Evolutionary conservation across 345 rosid species (phyloP).

Genomic region (Euphorbia peplus): DNA sequence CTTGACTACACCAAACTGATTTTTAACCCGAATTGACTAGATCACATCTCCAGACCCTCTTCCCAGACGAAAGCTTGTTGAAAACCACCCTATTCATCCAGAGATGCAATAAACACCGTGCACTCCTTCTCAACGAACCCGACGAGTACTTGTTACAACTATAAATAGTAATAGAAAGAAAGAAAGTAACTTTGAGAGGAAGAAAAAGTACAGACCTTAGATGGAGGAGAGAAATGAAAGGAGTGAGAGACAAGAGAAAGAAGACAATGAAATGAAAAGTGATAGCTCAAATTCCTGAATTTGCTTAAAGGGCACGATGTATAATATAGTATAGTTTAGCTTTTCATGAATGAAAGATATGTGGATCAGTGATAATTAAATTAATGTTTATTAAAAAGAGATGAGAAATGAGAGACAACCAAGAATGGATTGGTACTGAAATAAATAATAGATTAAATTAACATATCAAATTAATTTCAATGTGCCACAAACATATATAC

Average conservation of each 20-base stretch:
- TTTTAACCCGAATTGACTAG: too few species aligned
- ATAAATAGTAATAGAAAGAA: background rate
- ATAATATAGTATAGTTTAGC: conserved; percentile 6
- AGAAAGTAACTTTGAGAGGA: conserved; percentile 16
- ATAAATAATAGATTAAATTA: conserved; percentile 22
- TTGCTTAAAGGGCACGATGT: conserved; percentile 65
- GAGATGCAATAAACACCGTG: too few species aligned
- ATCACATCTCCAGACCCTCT: too few species aligned
- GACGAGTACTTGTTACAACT: too few species aligned
- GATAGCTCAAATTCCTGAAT: conserved; percentile 42
- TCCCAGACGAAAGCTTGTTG: too few species aligned
- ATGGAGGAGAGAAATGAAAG: conserved; percentile 27
- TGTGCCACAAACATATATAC: background rate
- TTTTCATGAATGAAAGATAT: conserved; percentile 24
- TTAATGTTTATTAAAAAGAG: conserved; percentile 16
- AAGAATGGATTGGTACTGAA: conserved; percentile 45
- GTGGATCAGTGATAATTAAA: conserved; percentile 42
- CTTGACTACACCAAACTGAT: too few species aligned
- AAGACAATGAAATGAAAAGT: conserved; percentile 32
- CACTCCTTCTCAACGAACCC: too few species aligned
- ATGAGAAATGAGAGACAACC: conserved; percentile 28
- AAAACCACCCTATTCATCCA: too few species aligned
- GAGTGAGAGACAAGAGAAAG: conserved; percentile 37
- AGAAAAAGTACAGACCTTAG: conserved; percentile 36
- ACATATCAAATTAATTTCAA: background rate